Conservation (phyloP, 78 protist species). For the Dictyostelium discoideum region dicty_2.7 NC_007089.4:3198001-3198500, state of each 20-base stretch:
- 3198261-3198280: neutral
- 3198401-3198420: neutral
- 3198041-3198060: neutral
- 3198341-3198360: slow-evolving; percentile 17
- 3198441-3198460: slow-evolving; percentile 37
- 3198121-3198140: slow-evolving; percentile 9
- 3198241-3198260: slow-evolving; percentile 35
- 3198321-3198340: neutral
- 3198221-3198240: neutral
- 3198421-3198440: slow-evolving; percentile 17
- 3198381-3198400: neutral
- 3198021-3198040: neutral
- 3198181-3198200: neutral
- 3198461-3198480: neutral
- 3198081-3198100: slow-evolving; percentile 22
- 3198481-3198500: neutral
- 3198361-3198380: neutral
- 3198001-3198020: too few relatives aligned
- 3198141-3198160: neutral
- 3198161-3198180: neutral
- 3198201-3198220: neutral
- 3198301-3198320: slow-evolving; percentile 34
- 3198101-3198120: neutral
- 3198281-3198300: slow-evolving; percentile 22
- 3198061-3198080: neutral